Percentiles rank a stretch among this genome's conserved stretches.
phyloP scores from a whole-genome alignment of 2,329 filamentous ascomycete genomes.

The Curvularia spicifera region DNA sequence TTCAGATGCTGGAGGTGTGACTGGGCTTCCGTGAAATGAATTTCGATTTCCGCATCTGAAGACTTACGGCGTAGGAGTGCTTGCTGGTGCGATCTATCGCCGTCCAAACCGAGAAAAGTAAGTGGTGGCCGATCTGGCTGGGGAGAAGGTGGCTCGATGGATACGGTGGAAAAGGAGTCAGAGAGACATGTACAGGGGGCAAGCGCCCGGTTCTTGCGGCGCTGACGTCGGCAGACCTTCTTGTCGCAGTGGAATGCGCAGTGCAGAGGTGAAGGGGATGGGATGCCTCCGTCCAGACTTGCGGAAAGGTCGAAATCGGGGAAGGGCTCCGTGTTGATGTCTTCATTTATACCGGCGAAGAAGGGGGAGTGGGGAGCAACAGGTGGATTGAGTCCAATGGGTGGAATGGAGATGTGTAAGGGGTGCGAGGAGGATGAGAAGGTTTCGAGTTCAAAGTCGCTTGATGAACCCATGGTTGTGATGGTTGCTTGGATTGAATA shows the following conservation, averaged over 20 bases:
- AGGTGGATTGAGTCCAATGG: neutral
- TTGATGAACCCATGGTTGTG: neutral
- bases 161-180: neutral
- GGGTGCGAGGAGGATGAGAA: neutral
- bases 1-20: neutral
- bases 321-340: slow-evolving; percentile 13
- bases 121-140: neutral
- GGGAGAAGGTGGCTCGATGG: neutral
- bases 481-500: neutral
- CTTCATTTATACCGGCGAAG: slow-evolving; percentile 6
- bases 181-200: too few species aligned
- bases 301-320: slow-evolving; percentile 1
- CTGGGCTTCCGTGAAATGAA: neutral
- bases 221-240: neutral
- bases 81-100: neutral
- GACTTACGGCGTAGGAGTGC: neutral
- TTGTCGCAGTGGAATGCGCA: slow-evolving; percentile 1
- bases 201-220: neutral
- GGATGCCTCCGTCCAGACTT: too few species aligned
- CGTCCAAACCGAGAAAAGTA: neutral
- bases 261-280: neutral
- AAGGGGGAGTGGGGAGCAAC: slow-evolving; percentile 11
- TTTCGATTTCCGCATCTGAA: neutral
- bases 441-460: neutral
- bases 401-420: neutral